These are phyloP conservation scores for Microstegium vimineum DNA, from an alignment of 176 grass and related monocot species.

Conservation along the genomic window DNA sequence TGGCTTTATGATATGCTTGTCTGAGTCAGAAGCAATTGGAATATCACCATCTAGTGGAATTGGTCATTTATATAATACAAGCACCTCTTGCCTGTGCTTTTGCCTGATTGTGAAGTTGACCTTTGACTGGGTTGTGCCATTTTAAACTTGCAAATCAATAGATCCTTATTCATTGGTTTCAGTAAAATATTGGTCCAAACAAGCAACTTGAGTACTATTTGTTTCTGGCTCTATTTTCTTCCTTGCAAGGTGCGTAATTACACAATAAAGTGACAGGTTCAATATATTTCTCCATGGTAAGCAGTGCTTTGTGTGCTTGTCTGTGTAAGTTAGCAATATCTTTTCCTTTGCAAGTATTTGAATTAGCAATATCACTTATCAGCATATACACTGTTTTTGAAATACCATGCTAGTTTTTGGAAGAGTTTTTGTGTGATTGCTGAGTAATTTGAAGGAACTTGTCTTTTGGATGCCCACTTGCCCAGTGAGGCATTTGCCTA, in stretches of 20 bases:
- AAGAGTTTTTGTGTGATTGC: not conserved
- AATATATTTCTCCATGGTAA: not conserved
- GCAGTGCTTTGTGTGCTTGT: not conserved
- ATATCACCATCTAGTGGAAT: not conserved
- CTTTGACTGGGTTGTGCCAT: not conserved
- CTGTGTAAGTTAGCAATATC: not conserved
- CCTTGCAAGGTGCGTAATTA: not conserved
- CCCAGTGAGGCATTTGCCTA: not conserved
- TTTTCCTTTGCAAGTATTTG: not conserved
- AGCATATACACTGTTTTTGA: not conserved
- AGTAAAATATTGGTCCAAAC: not conserved
- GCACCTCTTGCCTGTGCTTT: not conserved
- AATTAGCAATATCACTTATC: not conserved
- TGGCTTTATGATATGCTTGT: conserved; percentile 7
- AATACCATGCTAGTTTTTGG: not conserved
- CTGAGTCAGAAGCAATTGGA: conserved; percentile 4
- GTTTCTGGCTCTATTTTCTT: not conserved
- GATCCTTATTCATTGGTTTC: not conserved
- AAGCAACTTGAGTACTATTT: not conserved
- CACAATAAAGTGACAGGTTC: not conserved
- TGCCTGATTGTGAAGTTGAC: not conserved
- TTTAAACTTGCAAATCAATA: not conserved
- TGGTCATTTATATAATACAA: not conserved
- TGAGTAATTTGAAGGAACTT: not conserved
- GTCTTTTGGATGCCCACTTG: not conserved